Base-by-base conservation (phyloP, 2,329 filamentous ascomycete species). In the Diplocarpon rosae region DNA sequence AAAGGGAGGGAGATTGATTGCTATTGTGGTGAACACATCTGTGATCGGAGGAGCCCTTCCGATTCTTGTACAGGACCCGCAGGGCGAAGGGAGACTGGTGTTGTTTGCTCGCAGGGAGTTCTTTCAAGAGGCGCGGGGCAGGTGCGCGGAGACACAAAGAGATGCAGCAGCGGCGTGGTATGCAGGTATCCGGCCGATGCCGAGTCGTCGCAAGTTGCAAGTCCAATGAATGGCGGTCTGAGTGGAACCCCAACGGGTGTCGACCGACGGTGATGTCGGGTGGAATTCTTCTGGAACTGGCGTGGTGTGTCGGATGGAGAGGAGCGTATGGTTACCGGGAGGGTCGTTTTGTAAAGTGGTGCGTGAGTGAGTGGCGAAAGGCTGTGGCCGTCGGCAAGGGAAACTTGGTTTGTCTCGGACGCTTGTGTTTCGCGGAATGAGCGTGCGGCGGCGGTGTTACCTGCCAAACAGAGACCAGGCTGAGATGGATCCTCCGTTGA, bases 401-500 rank as follows among this genome's bases (percentile, higher is more conserved):
- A 27, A 24, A 36, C 37, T 43, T 42, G 39, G 50, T 39, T 24
- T 39, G 39, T 29, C 39, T 16, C 35, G 42, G 44, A 29, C 34
- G 28, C 38, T 49, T 40, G 50, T 14, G n/a, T 34, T 43, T 45
- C 31, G 52, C 45, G 49, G 49, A 42, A 38, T 44, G 37, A 42
- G 46, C 31, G 47, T 50, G 42, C 7, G 20, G 20, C 33, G 48
- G 48, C 29, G 36, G 52, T 55, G 46, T 46, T 45, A 56, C 52
- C 51, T 54, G 52, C 50, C 49, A 39, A 46, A 51, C 32, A 27
- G 35, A 45, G 34, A 42, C 44, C 43, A 50, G 50, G 49, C 33
- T 43, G 47, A 39, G 33, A 41, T 42, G 37, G 27, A 81, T 45
- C 86, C 35, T 27, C 89, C 32, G 75, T 95, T 11, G 87, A 89